Conservation (phyloP, 1,284 basidiomycete genomes). For the Trametes polyzona region DNA sequence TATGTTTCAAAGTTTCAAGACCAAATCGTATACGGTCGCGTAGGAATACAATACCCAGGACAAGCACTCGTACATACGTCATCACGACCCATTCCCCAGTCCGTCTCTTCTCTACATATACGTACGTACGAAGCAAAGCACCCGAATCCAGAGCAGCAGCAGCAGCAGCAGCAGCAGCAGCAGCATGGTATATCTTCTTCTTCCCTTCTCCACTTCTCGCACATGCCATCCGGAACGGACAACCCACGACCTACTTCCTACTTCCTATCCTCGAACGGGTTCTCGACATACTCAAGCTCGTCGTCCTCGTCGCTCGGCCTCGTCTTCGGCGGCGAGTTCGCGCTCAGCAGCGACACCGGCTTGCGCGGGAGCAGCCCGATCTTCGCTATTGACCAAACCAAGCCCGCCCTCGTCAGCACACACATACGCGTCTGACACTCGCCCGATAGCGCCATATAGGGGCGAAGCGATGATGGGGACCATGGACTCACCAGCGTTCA, state of each 20-base stretch:
- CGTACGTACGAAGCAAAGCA: neutral
- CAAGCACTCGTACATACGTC: neutral
- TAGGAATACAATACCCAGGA: neutral
- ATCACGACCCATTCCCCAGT: neutral
- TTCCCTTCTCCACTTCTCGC: neutral
- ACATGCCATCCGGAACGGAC: neutral
- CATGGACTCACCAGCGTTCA: slow-evolving; percentile 35
- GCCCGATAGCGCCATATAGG: too few relatives aligned
- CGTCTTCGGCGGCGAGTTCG: slow-evolving; percentile 36
- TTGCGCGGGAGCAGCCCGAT: slow-evolving; percentile 76
- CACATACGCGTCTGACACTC: neutral
- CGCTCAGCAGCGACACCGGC: slow-evolving; percentile 66
- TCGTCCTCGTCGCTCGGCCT: slow-evolving; percentile 48
- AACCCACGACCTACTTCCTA: slow-evolving; percentile 2
- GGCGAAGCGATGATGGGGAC: neutral
- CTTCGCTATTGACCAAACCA: slow-evolving; percentile 48
- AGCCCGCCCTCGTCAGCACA: neutral
- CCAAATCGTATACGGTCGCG: neutral
- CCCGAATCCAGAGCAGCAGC: too few relatives aligned
- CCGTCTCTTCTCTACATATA: neutral
- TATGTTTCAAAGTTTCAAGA: too few relatives aligned
- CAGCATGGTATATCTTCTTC: neutral
- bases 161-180: too few relatives aligned
- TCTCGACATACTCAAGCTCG: slow-evolving; percentile 68
- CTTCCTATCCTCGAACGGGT: slow-evolving; percentile 60